A percentile compares a stretch with the other conserved stretches of the same genome.
phyloP scores from a whole-genome alignment of 345 rosid genomes.

The Carallia brachiata region DNA sequence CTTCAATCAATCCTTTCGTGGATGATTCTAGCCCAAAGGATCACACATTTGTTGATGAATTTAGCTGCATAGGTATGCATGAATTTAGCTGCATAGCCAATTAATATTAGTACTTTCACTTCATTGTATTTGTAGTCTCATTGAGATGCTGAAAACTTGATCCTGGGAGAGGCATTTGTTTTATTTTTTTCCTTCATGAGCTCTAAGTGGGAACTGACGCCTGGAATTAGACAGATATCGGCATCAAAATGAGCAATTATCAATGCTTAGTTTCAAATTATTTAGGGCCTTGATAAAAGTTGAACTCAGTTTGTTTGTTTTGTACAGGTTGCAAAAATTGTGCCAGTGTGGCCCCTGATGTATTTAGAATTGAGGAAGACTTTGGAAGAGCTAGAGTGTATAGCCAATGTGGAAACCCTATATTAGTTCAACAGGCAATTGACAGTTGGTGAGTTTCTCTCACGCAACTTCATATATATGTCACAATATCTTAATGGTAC shows the following conservation, averaged over 20 bases:
- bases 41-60: slow-evolving; percentile 89
- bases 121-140: too few species aligned
- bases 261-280: too few species aligned
- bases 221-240: too few species aligned
- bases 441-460: slow-evolving; percentile 66
- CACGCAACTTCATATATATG: neutral
- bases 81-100: neutral
- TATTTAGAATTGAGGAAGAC: slow-evolving; percentile 83
- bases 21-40: slow-evolving; percentile 66
- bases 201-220: too few species aligned
- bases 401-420: slow-evolving; percentile 59
- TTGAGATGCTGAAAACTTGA: too few species aligned
- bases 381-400: slow-evolving; percentile 91
- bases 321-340: slow-evolving; percentile 89
- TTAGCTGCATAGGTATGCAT: slow-evolving; percentile 85
- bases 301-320: neutral
- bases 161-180: too few species aligned
- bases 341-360: slow-evolving; percentile 71
- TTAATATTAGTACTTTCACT: too few species aligned
- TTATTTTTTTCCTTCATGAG: too few species aligned
- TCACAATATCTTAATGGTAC: neutral
- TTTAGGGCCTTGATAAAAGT: too few species aligned
- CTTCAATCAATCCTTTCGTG: slow-evolving; percentile 80
- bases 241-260: too few species aligned
- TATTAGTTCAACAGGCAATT: slow-evolving; percentile 72